phyloP scores from a whole-genome alignment of 164 flowering plant species.

The Brasenia schreberi region DNA sequence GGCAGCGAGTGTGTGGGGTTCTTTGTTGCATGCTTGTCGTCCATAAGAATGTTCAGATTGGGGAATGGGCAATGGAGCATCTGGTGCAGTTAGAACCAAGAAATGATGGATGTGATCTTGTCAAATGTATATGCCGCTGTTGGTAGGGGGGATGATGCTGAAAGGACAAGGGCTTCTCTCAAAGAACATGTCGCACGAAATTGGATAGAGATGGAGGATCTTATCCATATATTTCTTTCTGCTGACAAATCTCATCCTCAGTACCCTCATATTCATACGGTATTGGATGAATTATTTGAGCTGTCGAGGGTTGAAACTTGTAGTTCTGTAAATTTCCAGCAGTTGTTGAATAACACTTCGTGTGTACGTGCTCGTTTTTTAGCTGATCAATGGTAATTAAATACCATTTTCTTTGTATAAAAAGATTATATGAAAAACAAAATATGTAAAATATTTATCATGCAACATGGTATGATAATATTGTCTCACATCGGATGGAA shows the following conservation, averaged over 20 bases:
- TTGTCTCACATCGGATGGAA: too few relatives aligned
- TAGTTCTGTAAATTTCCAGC: too few relatives aligned
- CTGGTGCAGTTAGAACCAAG: constrained; percentile 12
- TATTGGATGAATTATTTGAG: constrained; percentile 1
- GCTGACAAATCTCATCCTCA: constrained; percentile 5
- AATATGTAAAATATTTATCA: too few relatives aligned
- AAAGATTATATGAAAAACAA: too few relatives aligned
- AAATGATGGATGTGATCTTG: constrained; percentile 9
- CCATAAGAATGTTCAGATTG: constrained; percentile 12
- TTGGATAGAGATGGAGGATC: constrained; percentile 17
- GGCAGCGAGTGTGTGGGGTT: constrained; percentile 14
- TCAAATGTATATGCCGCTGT: constrained; percentile 17
- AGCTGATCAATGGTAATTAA: too few relatives aligned
- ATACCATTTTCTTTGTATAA: too few relatives aligned
- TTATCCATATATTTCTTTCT: constrained; percentile 9
- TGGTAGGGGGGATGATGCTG: constrained; percentile 16
- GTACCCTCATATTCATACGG: constrained; percentile 1
- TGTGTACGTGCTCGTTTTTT: too few relatives aligned
- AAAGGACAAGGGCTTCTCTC: constrained; percentile 6
- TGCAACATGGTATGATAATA: too few relatives aligned
- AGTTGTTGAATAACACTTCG: too few relatives aligned
- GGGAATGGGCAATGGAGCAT: constrained; percentile 9
- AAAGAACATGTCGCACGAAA: constrained; percentile 8
- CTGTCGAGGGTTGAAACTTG: neutral
- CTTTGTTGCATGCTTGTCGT: constrained; percentile 14